phyloP scores from a whole-genome alignment of 352 stramenopile genomes.

The Pythium apleroticum region DNA sequence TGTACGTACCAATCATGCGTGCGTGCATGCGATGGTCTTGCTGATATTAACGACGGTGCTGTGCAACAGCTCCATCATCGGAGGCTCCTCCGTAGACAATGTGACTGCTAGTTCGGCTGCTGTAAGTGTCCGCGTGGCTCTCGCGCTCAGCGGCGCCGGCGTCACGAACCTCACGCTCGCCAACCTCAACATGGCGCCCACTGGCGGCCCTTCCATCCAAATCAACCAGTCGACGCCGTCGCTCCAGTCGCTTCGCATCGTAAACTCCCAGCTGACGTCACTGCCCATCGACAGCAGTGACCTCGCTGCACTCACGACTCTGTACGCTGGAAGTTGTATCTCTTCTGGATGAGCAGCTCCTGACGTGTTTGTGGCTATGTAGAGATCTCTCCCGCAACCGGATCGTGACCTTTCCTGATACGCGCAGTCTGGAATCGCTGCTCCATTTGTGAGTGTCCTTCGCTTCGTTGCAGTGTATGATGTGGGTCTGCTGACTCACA shows the following conservation, averaged over 20 bases:
- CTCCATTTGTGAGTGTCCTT: constrained; percentile 5
- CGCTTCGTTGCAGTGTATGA: no score
- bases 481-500: not conserved
- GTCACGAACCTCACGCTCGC: constrained; percentile 16
- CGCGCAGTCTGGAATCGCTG: constrained; percentile 9
- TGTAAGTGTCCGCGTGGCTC: not conserved
- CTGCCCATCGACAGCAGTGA: not conserved
- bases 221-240: constrained; percentile 1
- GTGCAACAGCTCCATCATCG: constrained; percentile 1
- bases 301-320: not conserved
- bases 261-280: constrained; percentile 6
- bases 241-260: constrained; percentile 10
- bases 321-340: not conserved
- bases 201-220: not conserved
- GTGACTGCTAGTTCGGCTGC: not conserved
- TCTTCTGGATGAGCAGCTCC: not conserved
- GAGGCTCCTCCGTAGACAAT: not conserved
- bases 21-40: not conserved
- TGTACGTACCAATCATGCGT: constrained; percentile 1
- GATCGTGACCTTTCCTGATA: not conserved
- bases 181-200: constrained; percentile 11
- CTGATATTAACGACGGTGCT: no score
- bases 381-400: constrained; percentile 15
- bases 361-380: not conserved
- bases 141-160: not conserved